These are phyloP conservation scores for Lathyrus tuberosus DNA, from an alignment of 306 rosid genomes.

Conservation along the genomic window DNA sequence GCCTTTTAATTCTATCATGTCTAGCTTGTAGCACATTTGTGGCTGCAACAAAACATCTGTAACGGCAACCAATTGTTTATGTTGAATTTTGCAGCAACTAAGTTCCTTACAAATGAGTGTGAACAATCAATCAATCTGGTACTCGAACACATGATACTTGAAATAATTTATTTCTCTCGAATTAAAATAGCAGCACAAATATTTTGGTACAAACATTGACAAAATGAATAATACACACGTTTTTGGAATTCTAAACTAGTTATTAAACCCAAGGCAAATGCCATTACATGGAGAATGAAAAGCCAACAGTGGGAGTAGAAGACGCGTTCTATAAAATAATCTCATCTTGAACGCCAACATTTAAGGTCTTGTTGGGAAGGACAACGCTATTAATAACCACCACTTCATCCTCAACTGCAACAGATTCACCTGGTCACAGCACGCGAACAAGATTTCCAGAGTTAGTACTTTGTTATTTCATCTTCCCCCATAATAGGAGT, in stretches of 20 bases:
- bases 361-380: constrained; percentile 91
- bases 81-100: not conserved
- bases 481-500: not conserved
- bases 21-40: not conserved
- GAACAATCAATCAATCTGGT: not conserved
- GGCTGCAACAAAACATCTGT: not conserved
- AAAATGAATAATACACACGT: constrained; percentile 22
- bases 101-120: not conserved
- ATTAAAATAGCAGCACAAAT: constrained; percentile 18
- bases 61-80: not conserved
- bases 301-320: constrained; percentile 6
- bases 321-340: constrained; percentile 61
- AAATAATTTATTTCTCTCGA: constrained; percentile 12
- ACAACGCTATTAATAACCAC: constrained; percentile 87
- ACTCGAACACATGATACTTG: constrained; percentile 3
- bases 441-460: constrained; percentile 38
- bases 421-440: constrained; percentile 79
- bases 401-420: constrained; percentile 87
- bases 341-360: constrained; percentile 88
- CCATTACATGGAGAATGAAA: constrained; percentile 14
- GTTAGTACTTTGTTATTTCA: not conserved
- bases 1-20: not conserved
- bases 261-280: constrained; percentile 23
- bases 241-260: constrained; percentile 30
- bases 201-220: not conserved